Evolutionary conservation across 1,284 basidiomycete species (phyloP).

Genomic region (Puccinia brachypodii): DNA sequence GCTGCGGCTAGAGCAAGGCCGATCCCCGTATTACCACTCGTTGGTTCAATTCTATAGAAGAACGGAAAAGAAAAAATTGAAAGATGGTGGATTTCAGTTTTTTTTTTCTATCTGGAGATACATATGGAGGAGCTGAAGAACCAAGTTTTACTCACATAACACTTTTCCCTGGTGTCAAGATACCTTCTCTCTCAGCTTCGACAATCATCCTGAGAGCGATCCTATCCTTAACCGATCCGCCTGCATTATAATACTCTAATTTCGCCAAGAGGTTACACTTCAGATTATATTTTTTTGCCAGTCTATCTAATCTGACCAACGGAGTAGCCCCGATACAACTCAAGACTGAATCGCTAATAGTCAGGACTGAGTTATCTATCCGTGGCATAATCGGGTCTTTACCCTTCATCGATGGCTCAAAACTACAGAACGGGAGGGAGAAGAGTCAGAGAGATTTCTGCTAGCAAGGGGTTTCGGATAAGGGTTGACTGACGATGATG

Average conservation of each 20-base stretch:
- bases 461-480: too few species aligned
- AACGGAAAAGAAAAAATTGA: neutral
- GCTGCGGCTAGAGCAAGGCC: constrained; percentile 51
- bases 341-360: constrained; percentile 72
- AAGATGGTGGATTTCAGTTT: neutral
- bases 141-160: constrained; percentile 63
- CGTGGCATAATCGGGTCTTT: constrained; percentile 15
- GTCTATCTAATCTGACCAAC: constrained; percentile 78
- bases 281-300: constrained; percentile 72
- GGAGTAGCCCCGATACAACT: constrained; percentile 88
- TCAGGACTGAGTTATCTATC: constrained; percentile 6
- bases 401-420: too few species aligned
- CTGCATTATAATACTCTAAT: constrained; percentile 83
- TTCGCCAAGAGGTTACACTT: constrained; percentile 95
- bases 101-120: too few species aligned
- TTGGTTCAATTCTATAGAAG: constrained; percentile 55
- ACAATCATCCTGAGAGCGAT: constrained; percentile 86
- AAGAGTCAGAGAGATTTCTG: too few species aligned
- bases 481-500: too few species aligned
- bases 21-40: constrained; percentile 89
- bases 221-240: constrained; percentile 87
- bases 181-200: constrained; percentile 81
- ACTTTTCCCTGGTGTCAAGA: constrained; percentile 80
- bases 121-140: too few species aligned
- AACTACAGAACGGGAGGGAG: too few species aligned